These are phyloP conservation scores for Angomonas ambiguus DNA, from an alignment of 208 protist species.

Conservation along the genomic window DNA sequence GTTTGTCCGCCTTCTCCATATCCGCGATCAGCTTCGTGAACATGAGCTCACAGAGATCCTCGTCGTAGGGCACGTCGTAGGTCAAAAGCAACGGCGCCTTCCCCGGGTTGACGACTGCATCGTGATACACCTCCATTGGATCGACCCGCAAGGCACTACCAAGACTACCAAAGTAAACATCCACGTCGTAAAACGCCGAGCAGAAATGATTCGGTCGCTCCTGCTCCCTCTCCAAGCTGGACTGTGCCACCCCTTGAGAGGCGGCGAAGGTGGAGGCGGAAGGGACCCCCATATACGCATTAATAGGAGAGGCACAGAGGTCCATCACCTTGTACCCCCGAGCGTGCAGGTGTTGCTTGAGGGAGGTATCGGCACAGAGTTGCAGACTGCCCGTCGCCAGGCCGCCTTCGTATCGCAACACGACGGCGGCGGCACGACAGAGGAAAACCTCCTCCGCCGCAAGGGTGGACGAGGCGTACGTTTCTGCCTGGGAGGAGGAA, in stretches of 20 bases:
- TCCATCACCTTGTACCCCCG: slow-evolving; percentile 80
- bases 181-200: slow-evolving; percentile 82
- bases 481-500: slow-evolving; percentile 19
- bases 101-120: slow-evolving; percentile 28
- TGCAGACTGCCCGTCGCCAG: slow-evolving; percentile 79
- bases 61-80: slow-evolving; percentile 85
- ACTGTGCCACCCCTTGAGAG: background rate
- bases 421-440: slow-evolving; percentile 59
- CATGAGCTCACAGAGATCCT: slow-evolving; percentile 83
- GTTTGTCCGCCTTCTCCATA: slow-evolving; percentile 24
- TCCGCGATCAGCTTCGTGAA: slow-evolving; percentile 74
- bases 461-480: slow-evolving; percentile 19
- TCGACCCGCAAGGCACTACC: slow-evolving; percentile 63
- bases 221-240: slow-evolving; percentile 23
- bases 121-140: slow-evolving; percentile 5
- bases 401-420: slow-evolving; percentile 71
- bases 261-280: background rate
- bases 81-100: slow-evolving; percentile 65
- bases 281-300: slow-evolving; percentile 78
- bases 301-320: slow-evolving; percentile 85
- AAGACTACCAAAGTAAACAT: slow-evolving; percentile 81
- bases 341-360: slow-evolving; percentile 82
- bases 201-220: slow-evolving; percentile 75
- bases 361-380: slow-evolving; percentile 75
- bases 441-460: slow-evolving; percentile 23